Evolutionary conservation across 305 asterid genomes (phyloP).

Genomic region (Plantago rigida): DNA sequence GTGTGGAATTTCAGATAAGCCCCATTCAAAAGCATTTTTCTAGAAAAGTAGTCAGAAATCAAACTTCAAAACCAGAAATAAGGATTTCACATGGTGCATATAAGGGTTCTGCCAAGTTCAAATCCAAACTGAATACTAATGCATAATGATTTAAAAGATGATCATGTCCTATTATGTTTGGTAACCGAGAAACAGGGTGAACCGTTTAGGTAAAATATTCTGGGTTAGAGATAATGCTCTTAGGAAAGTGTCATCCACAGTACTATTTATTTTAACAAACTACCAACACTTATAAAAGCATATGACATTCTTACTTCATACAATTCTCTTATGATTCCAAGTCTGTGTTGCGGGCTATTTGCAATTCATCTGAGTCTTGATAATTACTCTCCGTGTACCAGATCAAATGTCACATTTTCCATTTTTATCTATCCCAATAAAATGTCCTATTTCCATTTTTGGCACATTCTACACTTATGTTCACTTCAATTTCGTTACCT

Average conservation of each 20-base stretch:
- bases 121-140: not conserved
- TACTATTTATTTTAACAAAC: not conserved
- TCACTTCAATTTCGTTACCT: no score
- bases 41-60: slow-evolving; percentile 27
- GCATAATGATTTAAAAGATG: not conserved
- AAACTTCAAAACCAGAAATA: slow-evolving; percentile 1
- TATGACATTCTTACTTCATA: not conserved
- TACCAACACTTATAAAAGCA: not conserved
- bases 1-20: slow-evolving; percentile 77
- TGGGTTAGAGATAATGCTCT: not conserved
- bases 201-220: no score
- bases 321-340: not conserved
- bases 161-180: no score
- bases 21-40: slow-evolving; percentile 99
- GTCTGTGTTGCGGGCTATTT: no score
- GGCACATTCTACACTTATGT: no score
- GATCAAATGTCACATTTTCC: no score
- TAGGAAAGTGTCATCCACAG: not conserved
- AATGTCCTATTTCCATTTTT: no score
- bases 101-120: not conserved
- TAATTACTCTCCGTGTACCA: no score
- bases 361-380: no score
- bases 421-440: no score
- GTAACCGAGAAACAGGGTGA: no score
- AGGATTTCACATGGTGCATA: no score